Evolutionary conservation across 148 eudicot species (phyloP).

Genomic region (Pouteria glomerata): DNA sequence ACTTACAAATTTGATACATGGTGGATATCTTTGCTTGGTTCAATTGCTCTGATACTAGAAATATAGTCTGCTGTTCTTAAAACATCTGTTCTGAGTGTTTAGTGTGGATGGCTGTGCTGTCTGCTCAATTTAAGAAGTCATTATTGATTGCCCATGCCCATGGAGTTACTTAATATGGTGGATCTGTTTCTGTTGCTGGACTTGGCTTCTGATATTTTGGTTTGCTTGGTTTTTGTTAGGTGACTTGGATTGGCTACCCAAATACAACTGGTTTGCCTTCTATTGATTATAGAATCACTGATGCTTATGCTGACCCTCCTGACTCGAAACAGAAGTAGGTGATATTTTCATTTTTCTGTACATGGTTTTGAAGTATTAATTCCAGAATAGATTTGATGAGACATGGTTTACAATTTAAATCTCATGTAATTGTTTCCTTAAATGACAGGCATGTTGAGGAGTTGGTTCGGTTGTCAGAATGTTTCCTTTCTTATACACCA

Average conservation of each 20-base stretch:
- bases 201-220: conserved; percentile 15
- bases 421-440: background rate
- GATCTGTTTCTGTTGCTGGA: background rate
- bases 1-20: background rate
- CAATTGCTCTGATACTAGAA: background rate
- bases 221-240: conserved; percentile 42
- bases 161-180: background rate
- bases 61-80: background rate
- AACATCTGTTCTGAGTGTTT: too few species aligned
- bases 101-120: too few species aligned
- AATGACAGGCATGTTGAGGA: conserved; percentile 90
- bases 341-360: conserved; percentile 8
- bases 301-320: conserved; percentile 77
- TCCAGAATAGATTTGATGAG: background rate
- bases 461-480: conserved; percentile 72
- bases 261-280: conserved; percentile 97
- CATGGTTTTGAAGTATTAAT: background rate
- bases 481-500: conserved; percentile 95
- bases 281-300: conserved; percentile 91
- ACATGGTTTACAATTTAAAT: background rate
- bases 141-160: background rate
- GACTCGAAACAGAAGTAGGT: conserved; percentile 80
- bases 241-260: conserved; percentile 99
- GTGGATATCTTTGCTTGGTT: background rate
- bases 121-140: background rate